Evolutionary conservation across 1,284 basidiomycete genomes (phyloP), one percentile per base, ranked within the genome.

Genomic region (Singerocomus inundabilis): DNA sequence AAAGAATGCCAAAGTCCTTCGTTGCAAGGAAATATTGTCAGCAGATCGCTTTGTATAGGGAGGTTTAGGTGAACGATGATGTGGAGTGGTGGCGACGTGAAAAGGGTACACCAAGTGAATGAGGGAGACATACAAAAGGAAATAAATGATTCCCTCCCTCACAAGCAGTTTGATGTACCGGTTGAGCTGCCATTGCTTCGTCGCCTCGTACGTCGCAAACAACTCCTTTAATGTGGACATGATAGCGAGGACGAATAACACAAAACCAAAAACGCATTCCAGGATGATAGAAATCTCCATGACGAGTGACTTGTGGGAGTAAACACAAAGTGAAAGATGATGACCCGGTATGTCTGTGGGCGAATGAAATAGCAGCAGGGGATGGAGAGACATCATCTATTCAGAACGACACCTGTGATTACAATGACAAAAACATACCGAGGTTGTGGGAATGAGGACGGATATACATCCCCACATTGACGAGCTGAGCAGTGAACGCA

Each of bases 81-180:
- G n/a, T n/a, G n/a, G n/a, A n/a, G n/a, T n/a, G n/a, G n/a, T n/a
- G n/a, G n/a, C n/a, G n/a, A n/a, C n/a, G n/a, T 21, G 28, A 30
- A 21, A 16, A 15, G 5, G 12, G 18, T 28, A 16, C 10, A 39
- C 16, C 4, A 37, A 45, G 15, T n/a, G 11, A 7, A n/a, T 11
- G 12, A 32, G 6, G 5, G 16, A 35, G 26, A 41, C 52, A 8
- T 25, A 53, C 52, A 44, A 5, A 5, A 53, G 12, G 28, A 54
- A 44, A 34, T 54, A 54, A 15, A 52, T 4, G 4, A 54, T 16
- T 8, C 52, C 45, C 9, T 54, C 33, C n/a, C n/a, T n/a, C n/a
- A n/a, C n/a, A n/a, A n/a, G n/a, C n/a, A n/a, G n/a, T n/a, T n/a
- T n/a, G n/a, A 54, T 53, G 18, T 44, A 54, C 6, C 42, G 45